Evolutionary conservation across 768 basidiomycete species (phyloP).

Genomic region (Dacryopinax primogenitus): DNA sequence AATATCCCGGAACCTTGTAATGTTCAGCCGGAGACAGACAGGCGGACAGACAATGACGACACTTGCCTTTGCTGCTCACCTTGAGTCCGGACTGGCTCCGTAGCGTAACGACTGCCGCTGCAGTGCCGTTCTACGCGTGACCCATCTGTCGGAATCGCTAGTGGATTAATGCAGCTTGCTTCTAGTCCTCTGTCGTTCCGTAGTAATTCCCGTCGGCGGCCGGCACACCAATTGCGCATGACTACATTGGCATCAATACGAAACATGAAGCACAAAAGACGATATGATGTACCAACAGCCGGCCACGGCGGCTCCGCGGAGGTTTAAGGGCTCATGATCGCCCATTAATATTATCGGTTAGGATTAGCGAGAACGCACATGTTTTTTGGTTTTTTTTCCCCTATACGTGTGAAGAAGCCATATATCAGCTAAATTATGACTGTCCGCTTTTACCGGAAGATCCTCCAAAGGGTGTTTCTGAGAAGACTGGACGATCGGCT

Average conservation of each 20-base stretch:
- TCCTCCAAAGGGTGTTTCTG: too few species aligned
- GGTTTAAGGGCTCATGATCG: background rate
- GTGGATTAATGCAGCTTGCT: too few species aligned
- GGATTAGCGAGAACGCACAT: background rate
- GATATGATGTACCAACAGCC: background rate
- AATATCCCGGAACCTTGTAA: background rate
- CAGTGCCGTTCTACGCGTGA: too few species aligned
- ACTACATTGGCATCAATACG: background rate
- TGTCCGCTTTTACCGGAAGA: too few species aligned
- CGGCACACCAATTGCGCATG: background rate
- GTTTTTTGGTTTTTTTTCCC: too few species aligned
- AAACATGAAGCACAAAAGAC: background rate
- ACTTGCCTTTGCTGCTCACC: background rate
- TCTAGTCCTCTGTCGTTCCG: background rate
- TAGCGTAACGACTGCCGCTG: background rate
- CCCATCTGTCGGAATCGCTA: too few species aligned
- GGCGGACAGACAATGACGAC: conserved; percentile 3
- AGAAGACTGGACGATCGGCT: too few species aligned
- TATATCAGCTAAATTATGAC: too few species aligned
- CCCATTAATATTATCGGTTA: background rate
- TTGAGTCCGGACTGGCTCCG: background rate
- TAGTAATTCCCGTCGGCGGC: background rate
- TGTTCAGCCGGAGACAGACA: background rate
- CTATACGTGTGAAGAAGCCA: too few species aligned
- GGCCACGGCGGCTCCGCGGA: background rate